phyloP scores from a whole-genome alignment of 768 basidiomycete species.

The Agrocybe chaxingu region DNA sequence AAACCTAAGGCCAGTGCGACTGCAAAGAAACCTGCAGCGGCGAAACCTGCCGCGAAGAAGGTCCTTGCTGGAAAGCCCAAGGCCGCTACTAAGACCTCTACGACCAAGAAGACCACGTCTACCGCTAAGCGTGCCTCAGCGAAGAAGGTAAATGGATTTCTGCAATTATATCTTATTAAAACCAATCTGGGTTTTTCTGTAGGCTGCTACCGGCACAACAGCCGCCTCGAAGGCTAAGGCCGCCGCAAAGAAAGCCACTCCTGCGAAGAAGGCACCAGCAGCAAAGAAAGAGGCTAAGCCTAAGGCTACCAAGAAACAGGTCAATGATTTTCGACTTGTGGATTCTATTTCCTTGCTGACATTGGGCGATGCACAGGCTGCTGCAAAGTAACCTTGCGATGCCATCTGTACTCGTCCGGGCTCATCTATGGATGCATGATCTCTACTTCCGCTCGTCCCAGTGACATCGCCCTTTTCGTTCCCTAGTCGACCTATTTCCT shows the following conservation, averaged over 20 bases:
- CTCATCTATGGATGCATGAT: conserved; percentile 13
- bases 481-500: conserved; percentile 7
- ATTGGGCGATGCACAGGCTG: neutral
- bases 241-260: conserved; percentile 34
- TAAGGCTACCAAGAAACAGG: conserved; percentile 35
- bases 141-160: conserved; percentile 32
- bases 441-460: conserved; percentile 14
- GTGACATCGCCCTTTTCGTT: conserved; percentile 8
- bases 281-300: conserved; percentile 31
- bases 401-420: conserved; percentile 1
- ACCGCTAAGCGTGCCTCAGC: conserved; percentile 33
- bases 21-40: conserved; percentile 26
- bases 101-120: conserved; percentile 34
- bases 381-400: conserved; percentile 23
- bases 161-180: neutral
- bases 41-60: conserved; percentile 33
- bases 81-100: conserved; percentile 25
- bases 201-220: conserved; percentile 41
- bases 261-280: conserved; percentile 27
- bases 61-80: conserved; percentile 34
- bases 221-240: conserved; percentile 40
- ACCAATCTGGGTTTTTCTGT: conserved; percentile 9
- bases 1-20: conserved; percentile 28
- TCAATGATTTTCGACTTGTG: conserved; percentile 9
- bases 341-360: conserved; percentile 1